These are phyloP conservation scores for Neoascochyta sp. DNA, from an alignment of 2,329 filamentous ascomycete species.

Conservation along the genomic window DNA sequence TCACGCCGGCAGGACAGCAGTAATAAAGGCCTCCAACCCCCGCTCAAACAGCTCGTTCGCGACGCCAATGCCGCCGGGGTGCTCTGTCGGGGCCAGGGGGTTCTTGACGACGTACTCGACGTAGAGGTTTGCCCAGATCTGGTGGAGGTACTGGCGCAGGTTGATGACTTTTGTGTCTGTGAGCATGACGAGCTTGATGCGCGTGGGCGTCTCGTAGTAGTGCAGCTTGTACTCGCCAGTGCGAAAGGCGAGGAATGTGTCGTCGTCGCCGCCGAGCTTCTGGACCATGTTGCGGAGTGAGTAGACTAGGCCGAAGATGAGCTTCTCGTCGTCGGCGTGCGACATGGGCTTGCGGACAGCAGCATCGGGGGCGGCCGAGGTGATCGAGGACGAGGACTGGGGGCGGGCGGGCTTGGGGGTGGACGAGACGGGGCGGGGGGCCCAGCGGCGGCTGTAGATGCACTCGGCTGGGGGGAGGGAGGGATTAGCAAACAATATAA, in stretches of 20 bases:
- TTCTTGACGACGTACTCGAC: conserved; percentile 82
- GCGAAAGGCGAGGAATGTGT: conserved; percentile 87
- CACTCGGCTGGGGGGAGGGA: conserved; percentile 70
- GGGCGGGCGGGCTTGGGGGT: conserved; percentile 48
- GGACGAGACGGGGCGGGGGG: conserved; percentile 49
- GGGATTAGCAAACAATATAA: not conserved
- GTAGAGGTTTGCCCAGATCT: conserved; percentile 98
- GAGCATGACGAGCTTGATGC: conserved; percentile 93
- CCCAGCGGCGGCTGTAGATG: conserved; percentile 90
- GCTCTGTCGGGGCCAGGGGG: conserved; percentile 58
- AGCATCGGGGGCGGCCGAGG: conserved; percentile 17
- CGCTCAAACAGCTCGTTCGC: conserved; percentile 64
- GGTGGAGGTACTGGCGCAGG: conserved; percentile 90
- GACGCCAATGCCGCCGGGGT: conserved; percentile 59
- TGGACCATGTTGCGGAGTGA: conserved; percentile 94
- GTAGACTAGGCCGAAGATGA: conserved; percentile 96
- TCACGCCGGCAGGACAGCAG: conserved; percentile 40
- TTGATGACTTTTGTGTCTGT: conserved; percentile 86
- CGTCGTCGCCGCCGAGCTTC: conserved; percentile 89
- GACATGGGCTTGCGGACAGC: conserved; percentile 44
- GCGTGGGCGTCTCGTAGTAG: conserved; percentile 97
- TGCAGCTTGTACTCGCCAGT: conserved; percentile 97
- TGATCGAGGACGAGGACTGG: conserved; percentile 47
- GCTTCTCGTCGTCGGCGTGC: conserved; percentile 82
- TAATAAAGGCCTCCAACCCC: conserved; percentile 72